Evolutionary conservation across 73 alveolate genomes (phyloP).

Genomic region (Durusdinium trenchii): DNA sequence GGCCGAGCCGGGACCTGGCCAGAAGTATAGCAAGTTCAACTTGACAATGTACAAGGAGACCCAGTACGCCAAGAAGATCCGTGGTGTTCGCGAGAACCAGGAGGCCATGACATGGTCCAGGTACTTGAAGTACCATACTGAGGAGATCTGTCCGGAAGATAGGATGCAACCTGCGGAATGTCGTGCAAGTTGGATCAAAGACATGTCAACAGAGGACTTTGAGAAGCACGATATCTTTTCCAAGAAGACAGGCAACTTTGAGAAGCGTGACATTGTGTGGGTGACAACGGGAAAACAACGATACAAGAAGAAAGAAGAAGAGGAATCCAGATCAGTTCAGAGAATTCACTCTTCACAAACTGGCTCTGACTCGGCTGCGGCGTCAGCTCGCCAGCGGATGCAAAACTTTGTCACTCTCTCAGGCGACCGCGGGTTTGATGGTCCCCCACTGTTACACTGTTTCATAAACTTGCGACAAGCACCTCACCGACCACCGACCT

Average conservation of each 20-base stretch:
- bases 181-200: not conserved
- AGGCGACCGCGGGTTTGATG: not conserved
- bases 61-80: not conserved
- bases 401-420: not conserved
- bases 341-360: not conserved
- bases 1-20: not conserved
- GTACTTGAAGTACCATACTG: not conserved
- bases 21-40: not conserved
- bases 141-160: not conserved
- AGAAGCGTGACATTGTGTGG: conserved; percentile 4
- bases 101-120: not conserved
- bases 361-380: not conserved
- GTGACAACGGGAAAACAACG: not conserved
- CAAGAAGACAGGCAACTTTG: not conserved
- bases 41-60: not conserved
- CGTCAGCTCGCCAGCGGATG: not conserved
- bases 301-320: not conserved
- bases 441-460: no score
- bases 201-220: not conserved
- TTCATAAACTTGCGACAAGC: no score
- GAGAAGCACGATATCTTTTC: not conserved
- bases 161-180: not conserved
- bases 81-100: not conserved
- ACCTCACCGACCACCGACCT: no score
- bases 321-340: not conserved